Base-by-base conservation (phyloP, 2,329 filamentous ascomycete genomes). In the Verticillium dahliae region DNA sequence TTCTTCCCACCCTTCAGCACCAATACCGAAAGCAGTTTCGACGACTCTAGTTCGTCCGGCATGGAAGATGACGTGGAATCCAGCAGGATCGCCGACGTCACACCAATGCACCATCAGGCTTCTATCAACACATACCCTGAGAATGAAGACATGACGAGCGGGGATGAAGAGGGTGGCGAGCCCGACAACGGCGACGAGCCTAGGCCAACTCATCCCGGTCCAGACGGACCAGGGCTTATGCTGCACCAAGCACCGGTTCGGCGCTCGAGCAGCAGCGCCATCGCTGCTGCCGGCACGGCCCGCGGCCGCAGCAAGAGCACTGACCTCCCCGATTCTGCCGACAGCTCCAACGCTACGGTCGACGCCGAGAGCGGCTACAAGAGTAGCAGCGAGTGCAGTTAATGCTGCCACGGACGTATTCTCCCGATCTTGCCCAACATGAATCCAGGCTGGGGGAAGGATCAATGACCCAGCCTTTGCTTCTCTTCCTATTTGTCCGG, bases 1-100 rank as follows among this genome's bases (percentile, higher is more conserved):
- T 85, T 82, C 68, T 80, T 81, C 65, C 78, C 78, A 0, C 77
- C 77, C 0, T 78, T 81, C 54, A 81, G 78, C 63, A 69, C 75
- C 10, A 78, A 78, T 55, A 72, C 70, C 0, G 69, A 69, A 6
- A 68, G 71, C 10, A 65, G 69, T 7, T 60, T 66, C 0, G 69
- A 72, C 6, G 76, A 72, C 2, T 72, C 73, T 4, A 68, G 66
- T 1, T 70, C 72, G 3, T 75, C 74, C 0, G 69, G 74, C 3
- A 71, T 72, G 9, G 69, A 71, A 5, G 71, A 72, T 9, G 67
- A 69, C 9, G 62, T 69, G 1, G 65, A 69, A 14, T 74, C 72
- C 1, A 68, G 69, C 1, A 71, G 71, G 52, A 69, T 69, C 18
- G 58, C 71, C 15, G 71, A 70, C n/a, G 75, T 73, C 13, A 73